Conservation (phyloP, 345 rosid species). For the Eucalyptus grandis region DNA sequence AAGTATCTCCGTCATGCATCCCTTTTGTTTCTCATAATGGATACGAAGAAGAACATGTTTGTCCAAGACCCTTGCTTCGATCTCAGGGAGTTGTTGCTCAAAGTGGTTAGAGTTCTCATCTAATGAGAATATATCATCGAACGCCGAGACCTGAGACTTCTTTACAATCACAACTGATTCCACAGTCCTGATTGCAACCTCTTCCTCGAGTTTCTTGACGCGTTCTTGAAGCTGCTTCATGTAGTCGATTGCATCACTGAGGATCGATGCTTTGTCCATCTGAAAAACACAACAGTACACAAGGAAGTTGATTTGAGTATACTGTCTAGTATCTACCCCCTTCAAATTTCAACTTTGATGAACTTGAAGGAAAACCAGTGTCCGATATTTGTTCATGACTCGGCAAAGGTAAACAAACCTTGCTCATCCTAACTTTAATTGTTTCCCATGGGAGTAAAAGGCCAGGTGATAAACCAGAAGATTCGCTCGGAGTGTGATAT, state of each 20-base stretch:
- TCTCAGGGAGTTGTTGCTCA: constrained; percentile 31
- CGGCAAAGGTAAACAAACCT: background rate
- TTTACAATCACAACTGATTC: constrained; percentile 46
- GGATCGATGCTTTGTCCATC: constrained; percentile 64
- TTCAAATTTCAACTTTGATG: background rate
- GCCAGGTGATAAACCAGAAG: background rate
- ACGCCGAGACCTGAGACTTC: constrained; percentile 23
- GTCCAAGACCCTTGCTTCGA: constrained; percentile 51
- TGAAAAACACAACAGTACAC: background rate
- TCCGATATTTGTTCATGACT: background rate
- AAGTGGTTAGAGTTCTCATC: constrained; percentile 7
- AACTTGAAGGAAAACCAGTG: background rate
- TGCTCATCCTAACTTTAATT: background rate
- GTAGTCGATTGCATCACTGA: constrained; percentile 52
- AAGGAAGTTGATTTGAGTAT: background rate
- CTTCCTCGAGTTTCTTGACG: constrained; percentile 37
- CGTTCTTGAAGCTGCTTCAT: constrained; percentile 60
- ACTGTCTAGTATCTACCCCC: background rate
- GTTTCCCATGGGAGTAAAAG: background rate
- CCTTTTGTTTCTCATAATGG: constrained; percentile 47
- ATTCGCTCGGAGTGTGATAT: background rate
- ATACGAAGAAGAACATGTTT: constrained; percentile 51
- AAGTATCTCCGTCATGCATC: constrained; percentile 20
- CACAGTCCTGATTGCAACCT: constrained; percentile 23
- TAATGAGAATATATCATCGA: constrained; percentile 24